phyloP scores from a whole-genome alignment of 768 basidiomycete genomes.

The Leucocoprinus birnbaumii region DNA sequence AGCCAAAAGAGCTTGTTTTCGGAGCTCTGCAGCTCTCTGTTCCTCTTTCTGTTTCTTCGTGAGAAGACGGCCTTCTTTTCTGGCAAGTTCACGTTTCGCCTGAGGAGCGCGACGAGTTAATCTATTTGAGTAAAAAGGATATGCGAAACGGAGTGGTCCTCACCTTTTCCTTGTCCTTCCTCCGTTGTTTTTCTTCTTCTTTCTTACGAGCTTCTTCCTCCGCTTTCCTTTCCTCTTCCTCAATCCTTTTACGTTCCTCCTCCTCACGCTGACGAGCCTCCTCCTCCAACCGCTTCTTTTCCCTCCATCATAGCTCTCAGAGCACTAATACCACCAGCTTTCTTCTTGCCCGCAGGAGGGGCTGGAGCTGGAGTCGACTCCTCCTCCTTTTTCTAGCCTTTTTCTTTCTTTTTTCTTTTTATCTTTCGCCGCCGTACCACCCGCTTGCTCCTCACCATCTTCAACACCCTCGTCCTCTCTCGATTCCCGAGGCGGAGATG shows the following conservation, averaged over 20 bases:
- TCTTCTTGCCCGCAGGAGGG: constrained; percentile 59
- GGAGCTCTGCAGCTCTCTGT: constrained; percentile 83
- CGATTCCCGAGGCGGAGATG: constrained; percentile 25
- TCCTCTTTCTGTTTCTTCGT: constrained; percentile 99
- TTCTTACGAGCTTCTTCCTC: constrained; percentile 76
- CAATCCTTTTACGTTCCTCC: constrained; percentile 76
- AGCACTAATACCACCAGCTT: constrained; percentile 78
- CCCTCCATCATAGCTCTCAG: constrained; percentile 90
- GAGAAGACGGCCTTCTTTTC: constrained; percentile 90
- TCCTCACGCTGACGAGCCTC: constrained; percentile 70
- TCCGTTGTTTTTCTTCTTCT: constrained; percentile 81
- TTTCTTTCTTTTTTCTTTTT: constrained; percentile 93
- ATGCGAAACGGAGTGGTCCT: too few relatives aligned
- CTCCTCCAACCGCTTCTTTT: constrained; percentile 85
- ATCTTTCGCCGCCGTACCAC: constrained; percentile 34
- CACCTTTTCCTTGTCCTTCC: constrained; percentile 90
- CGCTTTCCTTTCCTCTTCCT: constrained; percentile 81
- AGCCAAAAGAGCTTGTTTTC: constrained; percentile 86
- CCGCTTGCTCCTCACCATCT: constrained; percentile 58
- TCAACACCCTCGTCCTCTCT: constrained; percentile 55
- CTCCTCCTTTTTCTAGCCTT: constrained; percentile 63
- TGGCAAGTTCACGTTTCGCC: constrained; percentile 86
- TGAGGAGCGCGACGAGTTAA: too few relatives aligned
- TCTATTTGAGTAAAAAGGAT: too few relatives aligned
- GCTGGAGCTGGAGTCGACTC: constrained; percentile 42